These are phyloP conservation scores for Melampsora abietis-canadensis DNA, from an alignment of 1,284 basidiomycete genomes.

Conservation along the genomic window DNA sequence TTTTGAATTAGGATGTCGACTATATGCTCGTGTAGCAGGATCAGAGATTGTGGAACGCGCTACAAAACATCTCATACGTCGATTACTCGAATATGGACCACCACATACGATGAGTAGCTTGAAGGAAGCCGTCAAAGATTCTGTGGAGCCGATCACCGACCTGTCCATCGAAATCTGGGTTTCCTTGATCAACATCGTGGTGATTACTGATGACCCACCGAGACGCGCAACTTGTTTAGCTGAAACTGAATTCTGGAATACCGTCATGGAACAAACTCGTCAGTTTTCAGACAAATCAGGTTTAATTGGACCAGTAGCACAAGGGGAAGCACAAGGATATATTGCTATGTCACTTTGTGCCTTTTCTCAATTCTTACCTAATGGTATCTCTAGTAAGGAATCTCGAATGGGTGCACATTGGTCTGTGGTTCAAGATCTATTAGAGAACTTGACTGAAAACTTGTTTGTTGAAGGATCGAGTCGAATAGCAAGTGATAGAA, in stretches of 20 bases:
- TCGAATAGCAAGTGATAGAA: constrained; percentile 10
- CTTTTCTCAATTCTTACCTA: constrained; percentile 24
- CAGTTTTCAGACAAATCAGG: constrained; percentile 8
- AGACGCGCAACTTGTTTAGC: not conserved
- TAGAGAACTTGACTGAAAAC: constrained; percentile 19
- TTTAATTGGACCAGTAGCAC: constrained; percentile 12
- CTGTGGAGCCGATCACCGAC: constrained; percentile 13
- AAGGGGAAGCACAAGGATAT: constrained; percentile 21
- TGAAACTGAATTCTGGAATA: constrained; percentile 13
- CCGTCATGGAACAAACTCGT: constrained; percentile 8
- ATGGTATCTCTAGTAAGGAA: not conserved
- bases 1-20: constrained; percentile 19
- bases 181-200: constrained; percentile 21
- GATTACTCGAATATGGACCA: constrained; percentile 35
- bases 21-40: not conserved
- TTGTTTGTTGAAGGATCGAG: constrained; percentile 8
- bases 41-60: constrained; percentile 20
- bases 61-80: constrained; percentile 9
- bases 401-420: constrained; percentile 7
- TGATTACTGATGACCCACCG: not conserved
- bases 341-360: constrained; percentile 26
- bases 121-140: constrained; percentile 1
- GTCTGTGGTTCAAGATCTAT: constrained; percentile 16
- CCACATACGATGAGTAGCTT: constrained; percentile 21
- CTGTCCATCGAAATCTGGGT: constrained; percentile 30